Evolutionary conservation across 73 alveolate genomes (phyloP), one percentile per base, ranked within the genome.

Genomic region (Breviolum minutum): DNA sequence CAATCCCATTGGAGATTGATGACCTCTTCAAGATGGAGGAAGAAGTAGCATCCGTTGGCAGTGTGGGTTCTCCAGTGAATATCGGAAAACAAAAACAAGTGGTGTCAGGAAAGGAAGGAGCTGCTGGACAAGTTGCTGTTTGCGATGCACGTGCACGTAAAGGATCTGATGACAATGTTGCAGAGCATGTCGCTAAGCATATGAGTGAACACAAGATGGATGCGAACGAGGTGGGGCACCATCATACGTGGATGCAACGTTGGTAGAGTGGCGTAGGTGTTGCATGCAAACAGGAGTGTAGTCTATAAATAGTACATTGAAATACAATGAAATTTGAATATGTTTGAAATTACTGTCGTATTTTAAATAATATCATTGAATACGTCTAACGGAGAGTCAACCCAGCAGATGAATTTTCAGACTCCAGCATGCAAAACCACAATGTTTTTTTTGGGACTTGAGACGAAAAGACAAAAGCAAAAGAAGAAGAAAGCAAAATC

Each of bases 21-120:
- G 96, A 89, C 73, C 71, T 89, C 66, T 89, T 89, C 73, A 89
- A 70, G 73, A 89, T 89, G 96, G 96, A 89, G 96, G 86, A 89
- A 73, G 96, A 40, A 74, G 22, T 1, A 2, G 73, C 71, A n/a
- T 85, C 94, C 29, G 40, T 9, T 27, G 94, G 94, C 79, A 32
- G 17, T 20, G 32, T 3, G 0, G 29, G 61, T 62, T 60, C 94
- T 5, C 76, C 63, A 5, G 60, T 11, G 14, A 8, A 2, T 8
- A 40, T 77, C 11, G 74, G 74, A 40, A 82, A 48, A 61, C 74
- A 70, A 40, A 82, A 48, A 61, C 74, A 70, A 8, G 91, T 82
- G 40, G 94, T 85, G 63, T 24, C 94, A 20, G 69, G 40, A 0
- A 64, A 73, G 71, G 96, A 89, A 70, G 96, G 96, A 9, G 62